phyloP scores from a whole-genome alignment of 1,139 yeast genomes.

The Scheffersomyces parashehatae region DNA sequence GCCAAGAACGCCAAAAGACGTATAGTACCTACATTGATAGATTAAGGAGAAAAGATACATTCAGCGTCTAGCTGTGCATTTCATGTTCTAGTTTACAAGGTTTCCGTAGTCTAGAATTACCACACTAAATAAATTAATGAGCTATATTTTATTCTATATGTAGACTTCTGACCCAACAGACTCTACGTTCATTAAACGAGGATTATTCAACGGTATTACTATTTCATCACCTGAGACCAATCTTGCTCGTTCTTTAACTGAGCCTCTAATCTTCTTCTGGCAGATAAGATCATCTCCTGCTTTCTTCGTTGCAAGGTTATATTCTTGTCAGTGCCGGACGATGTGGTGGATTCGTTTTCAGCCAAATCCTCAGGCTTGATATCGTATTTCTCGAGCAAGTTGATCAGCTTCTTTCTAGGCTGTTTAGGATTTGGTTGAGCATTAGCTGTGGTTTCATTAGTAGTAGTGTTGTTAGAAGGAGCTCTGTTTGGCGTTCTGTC shows the following conservation, averaged over 20 bases:
- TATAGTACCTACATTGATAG: not conserved
- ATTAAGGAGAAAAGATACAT: too few relatives aligned
- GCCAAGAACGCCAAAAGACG: not conserved
- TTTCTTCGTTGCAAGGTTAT: constrained; percentile 22
- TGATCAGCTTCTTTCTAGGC: constrained; percentile 10
- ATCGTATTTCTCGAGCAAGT: constrained; percentile 41
- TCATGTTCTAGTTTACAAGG: too few relatives aligned
- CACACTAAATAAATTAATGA: too few relatives aligned
- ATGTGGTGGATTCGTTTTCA: constrained; percentile 10
- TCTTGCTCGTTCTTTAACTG: constrained; percentile 32
- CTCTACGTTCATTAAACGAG: too few relatives aligned
- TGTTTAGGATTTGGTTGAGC: constrained; percentile 1
- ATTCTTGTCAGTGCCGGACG: constrained; percentile 5
- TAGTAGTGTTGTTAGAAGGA: constrained; percentile 1
- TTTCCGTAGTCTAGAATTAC: too few relatives aligned
- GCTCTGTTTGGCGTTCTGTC: constrained; percentile 1
- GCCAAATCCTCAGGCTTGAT: constrained; percentile 17
- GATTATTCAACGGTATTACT: too few relatives aligned
- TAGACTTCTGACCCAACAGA: too few relatives aligned
- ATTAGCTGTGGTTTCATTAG: constrained; percentile 1
- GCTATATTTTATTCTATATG: too few relatives aligned
- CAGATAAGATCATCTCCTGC: constrained; percentile 46
- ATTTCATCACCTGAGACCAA: constrained; percentile 2
- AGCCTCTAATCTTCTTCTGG: constrained; percentile 42
- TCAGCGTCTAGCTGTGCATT: too few relatives aligned